Evolutionary conservation across 2,329 filamentous ascomycete genomes (phyloP).

Genomic region (Ciborinia camelliae): DNA sequence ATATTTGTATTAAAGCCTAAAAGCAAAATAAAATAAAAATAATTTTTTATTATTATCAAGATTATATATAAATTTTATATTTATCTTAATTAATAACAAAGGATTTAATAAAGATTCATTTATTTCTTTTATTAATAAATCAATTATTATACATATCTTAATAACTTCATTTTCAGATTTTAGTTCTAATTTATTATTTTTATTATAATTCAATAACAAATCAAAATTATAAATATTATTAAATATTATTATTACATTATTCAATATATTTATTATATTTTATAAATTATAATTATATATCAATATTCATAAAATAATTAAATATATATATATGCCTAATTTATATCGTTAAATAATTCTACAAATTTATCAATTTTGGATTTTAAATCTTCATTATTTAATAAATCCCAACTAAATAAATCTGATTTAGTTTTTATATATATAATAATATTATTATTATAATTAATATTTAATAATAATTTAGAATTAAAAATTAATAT

Average conservation of each 20-base stretch:
- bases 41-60: background rate
- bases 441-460: background rate
- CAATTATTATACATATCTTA: background rate
- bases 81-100: no score
- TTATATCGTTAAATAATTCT: background rate
- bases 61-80: background rate
- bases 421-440: no score
- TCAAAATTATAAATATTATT: background rate
- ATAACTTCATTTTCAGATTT: background rate
- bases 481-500: background rate
- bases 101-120: background rate
- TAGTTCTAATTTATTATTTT: background rate
- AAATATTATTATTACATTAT: background rate
- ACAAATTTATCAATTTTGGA: background rate
- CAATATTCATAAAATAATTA: background rate
- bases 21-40: background rate
- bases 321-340: background rate
- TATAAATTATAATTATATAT: background rate
- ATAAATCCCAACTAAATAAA: background rate
- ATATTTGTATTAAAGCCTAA: no score
- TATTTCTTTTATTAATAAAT: background rate
- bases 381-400: background rate
- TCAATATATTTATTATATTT: background rate
- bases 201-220: background rate
- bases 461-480: background rate